Conservation (phyloP, 495 filamentous ascomycete species). For the Terfezia claveryi region DNA sequence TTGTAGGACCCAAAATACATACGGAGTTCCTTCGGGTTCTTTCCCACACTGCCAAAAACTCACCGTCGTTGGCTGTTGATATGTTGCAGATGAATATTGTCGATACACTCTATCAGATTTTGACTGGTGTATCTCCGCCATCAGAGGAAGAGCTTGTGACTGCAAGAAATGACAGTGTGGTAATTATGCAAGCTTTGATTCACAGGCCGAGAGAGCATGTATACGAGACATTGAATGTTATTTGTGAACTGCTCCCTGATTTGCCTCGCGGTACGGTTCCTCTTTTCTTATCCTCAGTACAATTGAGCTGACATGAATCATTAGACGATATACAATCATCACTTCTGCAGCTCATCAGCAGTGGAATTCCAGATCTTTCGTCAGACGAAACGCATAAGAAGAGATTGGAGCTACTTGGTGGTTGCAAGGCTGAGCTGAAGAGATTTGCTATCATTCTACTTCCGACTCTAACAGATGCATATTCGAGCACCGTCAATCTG, state of each 20-base stretch:
- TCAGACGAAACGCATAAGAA: constrained; percentile 36
- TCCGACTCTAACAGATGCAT: constrained; percentile 89
- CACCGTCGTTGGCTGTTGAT: constrained; percentile 67
- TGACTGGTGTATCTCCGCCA: constrained; percentile 88
- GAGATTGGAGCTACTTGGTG: constrained; percentile 50
- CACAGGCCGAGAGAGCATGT: constrained; percentile 93
- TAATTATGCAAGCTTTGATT: constrained; percentile 97
- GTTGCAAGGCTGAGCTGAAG: constrained; percentile 64
- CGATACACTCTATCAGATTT: constrained; percentile 90
- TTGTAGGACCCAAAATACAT: constrained; percentile 87
- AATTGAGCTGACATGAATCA: neutral
- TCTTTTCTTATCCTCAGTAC: neutral
- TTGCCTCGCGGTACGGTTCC: constrained; percentile 24
- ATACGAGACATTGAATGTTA: constrained; percentile 90
- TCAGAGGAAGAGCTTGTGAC: constrained; percentile 59
- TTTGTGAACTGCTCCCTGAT: constrained; percentile 78
- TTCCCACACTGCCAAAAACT: constrained; percentile 68
- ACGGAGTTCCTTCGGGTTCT: constrained; percentile 88
- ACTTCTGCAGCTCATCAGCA: neutral
- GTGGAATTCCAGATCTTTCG: neutral
- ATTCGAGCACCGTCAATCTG: constrained; percentile 95
- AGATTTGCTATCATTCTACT: constrained; percentile 90
- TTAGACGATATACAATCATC: neutral
- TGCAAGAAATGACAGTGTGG: constrained; percentile 78
- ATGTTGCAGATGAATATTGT: constrained; percentile 93